Evolutionary conservation across 306 rosid genomes (phyloP), one percentile per base, ranked within the genome.

Genomic region (Medicago arabica): DNA sequence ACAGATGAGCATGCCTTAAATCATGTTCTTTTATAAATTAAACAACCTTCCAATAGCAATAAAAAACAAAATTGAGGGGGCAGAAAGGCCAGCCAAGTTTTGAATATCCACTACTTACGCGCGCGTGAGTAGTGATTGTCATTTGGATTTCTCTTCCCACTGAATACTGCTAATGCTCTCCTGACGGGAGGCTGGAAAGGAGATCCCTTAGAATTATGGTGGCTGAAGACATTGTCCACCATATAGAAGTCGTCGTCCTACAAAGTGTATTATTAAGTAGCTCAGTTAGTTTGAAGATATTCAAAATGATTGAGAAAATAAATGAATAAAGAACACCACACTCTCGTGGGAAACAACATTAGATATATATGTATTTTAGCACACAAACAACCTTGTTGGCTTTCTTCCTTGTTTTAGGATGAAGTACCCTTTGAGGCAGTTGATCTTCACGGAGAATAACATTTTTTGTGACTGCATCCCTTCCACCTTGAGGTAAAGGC

Each of bases 371-470:
- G 38, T 41, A 70, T 43, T 76, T 31, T 43, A 69, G 41, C 58
- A 18, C 7, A 65, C 67, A 61, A 36, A 7, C 34, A n/a, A 91
- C 97, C 80, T 89, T 89, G 84, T 74, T 71, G 46, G 76, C 80
- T 80, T 92, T 95, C 96, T 90, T 95, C 88, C 84, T 95, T 19
- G 89, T 87, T 82, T 86, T 90, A 55, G 97, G 97, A 81, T 96
- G 71, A 70, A 96, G 96, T 25, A 81, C 83, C 87, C 91, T 89
- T 6, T 90, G 96, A 55, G 98, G 98, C 61, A 96, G 91, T 86
- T 96, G 99, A 87, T 96, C 99, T 84, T 96, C 99, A 31, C 99
- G 97, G 75, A 96, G 87, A 78, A 96, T 84, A 53, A 85, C 86
- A 76, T 92, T 92, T 83, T 92, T 92, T 59, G 98, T 77, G 21